Evolutionary conservation across 257 asterid genomes (phyloP).

Genomic region (Nicotiana noctiflora): DNA sequence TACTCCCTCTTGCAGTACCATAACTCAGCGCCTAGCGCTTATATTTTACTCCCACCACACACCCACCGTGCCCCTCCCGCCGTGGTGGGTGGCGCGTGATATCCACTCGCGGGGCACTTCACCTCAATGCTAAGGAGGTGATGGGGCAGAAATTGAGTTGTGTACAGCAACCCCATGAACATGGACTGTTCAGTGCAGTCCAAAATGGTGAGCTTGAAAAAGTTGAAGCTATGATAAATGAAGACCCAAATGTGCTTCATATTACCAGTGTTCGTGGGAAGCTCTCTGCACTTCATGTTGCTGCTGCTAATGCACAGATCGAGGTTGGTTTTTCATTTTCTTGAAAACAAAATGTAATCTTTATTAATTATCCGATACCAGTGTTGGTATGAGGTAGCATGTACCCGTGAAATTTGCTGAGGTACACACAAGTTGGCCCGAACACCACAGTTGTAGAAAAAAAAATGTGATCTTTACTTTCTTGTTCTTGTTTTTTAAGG

Average conservation of each 20-base stretch:
- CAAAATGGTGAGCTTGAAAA: constrained; percentile 58
- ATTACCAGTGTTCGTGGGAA: constrained; percentile 32
- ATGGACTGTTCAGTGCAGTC: constrained; percentile 49
- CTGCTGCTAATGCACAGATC: constrained; percentile 64
- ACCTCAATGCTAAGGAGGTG: constrained; percentile 12
- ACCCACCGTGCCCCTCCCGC: constrained; percentile 25
- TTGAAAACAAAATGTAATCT: background rate
- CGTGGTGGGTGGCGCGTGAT: constrained; percentile 62
- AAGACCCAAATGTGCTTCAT: constrained; percentile 39
- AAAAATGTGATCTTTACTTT: background rate
- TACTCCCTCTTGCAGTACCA: constrained; percentile 18
- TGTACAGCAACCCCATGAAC: constrained; percentile 31
- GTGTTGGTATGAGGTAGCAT: no score
- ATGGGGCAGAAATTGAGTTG: constrained; percentile 82
- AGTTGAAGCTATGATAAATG: constrained; percentile 48
- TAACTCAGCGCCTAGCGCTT: constrained; percentile 2
- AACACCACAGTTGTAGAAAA: no score
- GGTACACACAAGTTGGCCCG: no score
- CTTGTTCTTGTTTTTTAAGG: background rate
- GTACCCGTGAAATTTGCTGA: no score
- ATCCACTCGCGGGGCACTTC: background rate
- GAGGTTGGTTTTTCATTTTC: constrained; percentile 37
- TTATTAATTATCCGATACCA: background rate
- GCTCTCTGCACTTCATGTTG: constrained; percentile 63
- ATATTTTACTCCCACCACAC: constrained; percentile 14